Evolutionary conservation across 2,329 filamentous ascomycete species (phyloP), one percentile per base, ranked within the genome.

Genomic region (Davidsoniella eucalypti): DNA sequence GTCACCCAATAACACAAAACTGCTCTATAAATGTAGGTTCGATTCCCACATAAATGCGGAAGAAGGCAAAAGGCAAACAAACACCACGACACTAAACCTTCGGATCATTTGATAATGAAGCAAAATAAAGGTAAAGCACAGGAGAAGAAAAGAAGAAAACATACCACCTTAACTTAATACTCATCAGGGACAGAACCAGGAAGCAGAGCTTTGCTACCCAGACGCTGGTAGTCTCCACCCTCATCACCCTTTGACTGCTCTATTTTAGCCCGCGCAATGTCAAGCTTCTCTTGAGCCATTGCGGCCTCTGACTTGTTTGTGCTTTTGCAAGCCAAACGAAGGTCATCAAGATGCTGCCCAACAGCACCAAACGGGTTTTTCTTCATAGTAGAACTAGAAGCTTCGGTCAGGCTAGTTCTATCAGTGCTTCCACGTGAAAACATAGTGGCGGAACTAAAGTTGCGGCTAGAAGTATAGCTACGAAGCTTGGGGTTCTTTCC

Each of bases 281-380:
- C 26, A 4, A 41, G 26, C 17, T 29, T 16, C 2, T 14, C 37
- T 7, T 49, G 47, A 8, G 47, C 47, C 4, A 42, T 25, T 4
- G 39, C 5, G n/a, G 47, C 47, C 16, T n/a, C 21, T 4, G 33
- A 17, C 1, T 18, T 39, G 25, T 42, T 43, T 3, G 25, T 16
- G n/a, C 42, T 18, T 6, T 42, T 37, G 17, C 39, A 49, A 16
- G 26, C 36, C 38, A 14, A 29, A 14, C 29, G 38, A 12, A 43
- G 47, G 21, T 43, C 39, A 5, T 49, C 47, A 36, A 49, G 21
- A 26, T 49, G 21, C 39, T 49, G 39, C 5, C 47, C 47, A 18
- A 49, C 26, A 10, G 38, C 47, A 6, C 47, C 47, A 18, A 41
- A 40, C 1, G 25, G 47, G 39, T 33, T 40, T 23, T 40, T 26